These are phyloP conservation scores for Candida odintsovae DNA, from an alignment of 805 yeast genomes.

Conservation along the genomic window DNA sequence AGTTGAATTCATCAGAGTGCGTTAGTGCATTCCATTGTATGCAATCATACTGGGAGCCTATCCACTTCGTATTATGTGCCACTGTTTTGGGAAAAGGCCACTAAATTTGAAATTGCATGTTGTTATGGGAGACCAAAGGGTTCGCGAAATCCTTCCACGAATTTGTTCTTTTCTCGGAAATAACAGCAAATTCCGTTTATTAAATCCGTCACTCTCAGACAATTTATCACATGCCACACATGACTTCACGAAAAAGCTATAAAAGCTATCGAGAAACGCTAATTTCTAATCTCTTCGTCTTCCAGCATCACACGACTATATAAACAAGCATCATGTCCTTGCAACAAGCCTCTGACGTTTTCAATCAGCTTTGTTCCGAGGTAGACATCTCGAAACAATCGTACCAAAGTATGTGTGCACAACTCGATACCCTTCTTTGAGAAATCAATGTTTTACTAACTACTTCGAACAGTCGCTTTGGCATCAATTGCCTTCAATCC, in stretches of 20 bases:
- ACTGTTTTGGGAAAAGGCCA: too few species aligned
- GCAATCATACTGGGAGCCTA: too few species aligned
- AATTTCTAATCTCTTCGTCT: neutral
- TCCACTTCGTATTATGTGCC: too few species aligned
- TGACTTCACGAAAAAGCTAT: too few species aligned
- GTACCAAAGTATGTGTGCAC: slow-evolving; percentile 17
- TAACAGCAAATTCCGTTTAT: neutral
- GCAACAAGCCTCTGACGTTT: slow-evolving; percentile 10
- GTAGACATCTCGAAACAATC: slow-evolving; percentile 19
- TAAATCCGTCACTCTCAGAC: too few species aligned
- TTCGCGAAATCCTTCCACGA: neutral
- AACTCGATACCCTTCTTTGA: neutral
- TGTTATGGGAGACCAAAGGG: too few species aligned
- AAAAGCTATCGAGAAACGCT: neutral
- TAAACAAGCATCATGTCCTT: neutral
- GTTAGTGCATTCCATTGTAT: too few species aligned
- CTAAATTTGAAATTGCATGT: too few species aligned
- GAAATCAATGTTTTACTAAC: neutral
- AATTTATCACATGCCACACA: neutral
- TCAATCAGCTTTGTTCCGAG: slow-evolving; percentile 19
- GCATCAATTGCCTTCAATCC: slow-evolving; percentile 85
- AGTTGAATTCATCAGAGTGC: too few species aligned
- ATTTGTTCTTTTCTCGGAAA: neutral
- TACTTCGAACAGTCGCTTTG: slow-evolving; percentile 36
- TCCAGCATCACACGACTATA: neutral